Evolutionary conservation across 1,139 yeast genomes (phyloP), one percentile per base, ranked within the genome.

Genomic region (Blastobotrys malaysiensis): DNA sequence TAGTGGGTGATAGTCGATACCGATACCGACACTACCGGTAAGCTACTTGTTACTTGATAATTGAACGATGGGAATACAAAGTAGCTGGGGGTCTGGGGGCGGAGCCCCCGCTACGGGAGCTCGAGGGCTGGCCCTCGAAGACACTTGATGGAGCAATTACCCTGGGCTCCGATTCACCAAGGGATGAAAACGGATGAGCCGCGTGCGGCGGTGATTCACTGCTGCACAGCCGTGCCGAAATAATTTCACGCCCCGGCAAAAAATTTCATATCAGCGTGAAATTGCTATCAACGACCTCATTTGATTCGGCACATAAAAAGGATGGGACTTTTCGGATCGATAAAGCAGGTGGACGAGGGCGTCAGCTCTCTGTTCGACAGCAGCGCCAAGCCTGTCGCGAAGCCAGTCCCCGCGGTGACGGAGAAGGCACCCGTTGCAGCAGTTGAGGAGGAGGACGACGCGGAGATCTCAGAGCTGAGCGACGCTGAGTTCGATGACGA

Each of bases 371-470:
- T 72, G 26, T 61, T 67, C 47, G 57, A 63, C 16, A 54, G 58
- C n/a, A 60, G 60, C 46, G 61, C 68, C 21, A 69, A 69, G 27
- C 68, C 73, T 16, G 63, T 67, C 9, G 54, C 60, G 48, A 64
- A 66, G 61, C 57, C 60, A 14, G 51, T 57, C 31, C 57, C 48
- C 20, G 50, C 45, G 46, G 51, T 47, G 13, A 50, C 61, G 61
- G 52, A 62, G 63, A 57, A 55, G 45, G 61, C 64, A 53, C 59
- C 63, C 4, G 27, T 9, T 18, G 9, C 14, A 26, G 59, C n/a
- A n/a, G n/a, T n/a, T n/a, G n/a, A 48, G 14, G 68, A 61, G 18
- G 59, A 49, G 6, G 63, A 61, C 27, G 63, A 57, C 44, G 66
- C 57, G 20, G 62, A 59, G 45, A 59, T 59, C 45, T 54, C 63